Conservation (phyloP, 805 yeast species). For the Pichia nanzhaoensis region DNA sequence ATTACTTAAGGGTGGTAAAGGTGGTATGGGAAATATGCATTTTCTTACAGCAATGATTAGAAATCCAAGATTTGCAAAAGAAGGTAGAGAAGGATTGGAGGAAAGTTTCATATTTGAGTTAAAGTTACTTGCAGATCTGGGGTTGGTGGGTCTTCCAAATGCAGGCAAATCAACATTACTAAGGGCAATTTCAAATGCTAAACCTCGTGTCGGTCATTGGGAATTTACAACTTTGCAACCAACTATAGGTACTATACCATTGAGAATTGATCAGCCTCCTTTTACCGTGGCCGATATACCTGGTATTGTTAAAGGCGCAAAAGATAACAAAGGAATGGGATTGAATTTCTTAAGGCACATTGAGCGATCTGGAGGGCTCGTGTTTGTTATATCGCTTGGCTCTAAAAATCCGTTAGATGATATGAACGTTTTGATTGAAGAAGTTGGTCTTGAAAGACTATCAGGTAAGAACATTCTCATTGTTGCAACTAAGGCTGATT, state of each 20-base stretch:
- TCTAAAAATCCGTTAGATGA: conserved; percentile 60
- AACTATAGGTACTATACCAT: conserved; percentile 76
- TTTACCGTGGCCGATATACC: conserved; percentile 98
- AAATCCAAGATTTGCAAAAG: conserved; percentile 83
- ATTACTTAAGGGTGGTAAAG: conserved; percentile 77
- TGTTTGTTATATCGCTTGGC: conserved; percentile 78
- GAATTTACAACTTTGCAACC: conserved; percentile 93
- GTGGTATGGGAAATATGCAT: conserved; percentile 97
- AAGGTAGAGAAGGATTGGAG: conserved; percentile 66
- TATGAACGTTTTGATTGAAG: conserved; percentile 53
- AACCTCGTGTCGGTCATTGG: conserved; percentile 94
- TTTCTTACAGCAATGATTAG: conserved; percentile 77
- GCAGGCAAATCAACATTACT: conserved; percentile 92
- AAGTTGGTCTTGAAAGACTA: conserved; percentile 62
- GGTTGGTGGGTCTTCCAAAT: conserved; percentile 91
- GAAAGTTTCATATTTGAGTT: conserved; percentile 72
- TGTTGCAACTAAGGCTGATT: conserved; percentile 93
- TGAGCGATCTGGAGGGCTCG: conserved; percentile 85
- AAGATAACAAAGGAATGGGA: conserved; percentile 85
- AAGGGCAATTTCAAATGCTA: conserved; percentile 80
- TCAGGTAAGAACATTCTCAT: conserved; percentile 58
- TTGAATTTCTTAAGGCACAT: conserved; percentile 86
- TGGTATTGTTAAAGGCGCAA: conserved; percentile 87
- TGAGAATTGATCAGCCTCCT: conserved; percentile 55
- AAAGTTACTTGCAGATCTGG: conserved; percentile 85